Evolutionary conservation across 805 yeast species (phyloP).

Genomic region (Metschnikowia arizonensis): DNA sequence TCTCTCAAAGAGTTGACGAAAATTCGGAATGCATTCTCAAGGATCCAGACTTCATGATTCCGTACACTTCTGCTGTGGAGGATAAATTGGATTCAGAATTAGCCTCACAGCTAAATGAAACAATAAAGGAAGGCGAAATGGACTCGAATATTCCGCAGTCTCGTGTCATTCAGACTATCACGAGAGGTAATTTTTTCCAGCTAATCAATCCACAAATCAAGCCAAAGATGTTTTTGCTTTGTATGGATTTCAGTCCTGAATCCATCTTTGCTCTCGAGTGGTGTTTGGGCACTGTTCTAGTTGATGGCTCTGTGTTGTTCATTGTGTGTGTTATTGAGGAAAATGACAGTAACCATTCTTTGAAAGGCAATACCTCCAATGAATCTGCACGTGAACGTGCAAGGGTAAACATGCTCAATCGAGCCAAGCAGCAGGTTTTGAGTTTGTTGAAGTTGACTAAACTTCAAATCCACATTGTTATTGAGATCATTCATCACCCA

Average conservation of each 20-base stretch:
- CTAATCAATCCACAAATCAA: slow-evolving; percentile 41
- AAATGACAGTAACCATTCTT: slow-evolving; percentile 38
- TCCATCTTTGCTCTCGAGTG: slow-evolving; percentile 82
- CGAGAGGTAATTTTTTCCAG: slow-evolving; percentile 63
- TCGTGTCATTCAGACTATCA: slow-evolving; percentile 64
- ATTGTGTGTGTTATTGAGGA: slow-evolving; percentile 55
- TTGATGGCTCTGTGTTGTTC: slow-evolving; percentile 77
- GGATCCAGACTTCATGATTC: slow-evolving; percentile 42
- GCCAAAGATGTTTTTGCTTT: slow-evolving; percentile 64
- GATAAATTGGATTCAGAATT: slow-evolving; percentile 59
- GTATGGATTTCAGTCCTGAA: slow-evolving; percentile 81
- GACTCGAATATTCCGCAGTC: slow-evolving; percentile 50
- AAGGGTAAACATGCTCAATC: slow-evolving; percentile 37
- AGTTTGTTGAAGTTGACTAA: slow-evolving; percentile 58
- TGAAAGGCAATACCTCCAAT: slow-evolving; percentile 36
- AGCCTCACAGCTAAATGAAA: slow-evolving; percentile 51
- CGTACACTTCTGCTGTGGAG: slow-evolving; percentile 65
- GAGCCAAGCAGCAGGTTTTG: slow-evolving; percentile 43
- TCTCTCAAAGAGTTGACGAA: slow-evolving; percentile 10
- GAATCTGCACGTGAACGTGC: slow-evolving; percentile 36
- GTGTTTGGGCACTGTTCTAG: slow-evolving; percentile 79
- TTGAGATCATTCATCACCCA: slow-evolving; percentile 73
- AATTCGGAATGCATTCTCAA: slow-evolving; percentile 9
- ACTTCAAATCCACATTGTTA: slow-evolving; percentile 66
- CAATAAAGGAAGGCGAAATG: slow-evolving; percentile 51